These are phyloP conservation scores for Citrullus amarus DNA, from an alignment of 306 rosid species.

Conservation along the genomic window DNA sequence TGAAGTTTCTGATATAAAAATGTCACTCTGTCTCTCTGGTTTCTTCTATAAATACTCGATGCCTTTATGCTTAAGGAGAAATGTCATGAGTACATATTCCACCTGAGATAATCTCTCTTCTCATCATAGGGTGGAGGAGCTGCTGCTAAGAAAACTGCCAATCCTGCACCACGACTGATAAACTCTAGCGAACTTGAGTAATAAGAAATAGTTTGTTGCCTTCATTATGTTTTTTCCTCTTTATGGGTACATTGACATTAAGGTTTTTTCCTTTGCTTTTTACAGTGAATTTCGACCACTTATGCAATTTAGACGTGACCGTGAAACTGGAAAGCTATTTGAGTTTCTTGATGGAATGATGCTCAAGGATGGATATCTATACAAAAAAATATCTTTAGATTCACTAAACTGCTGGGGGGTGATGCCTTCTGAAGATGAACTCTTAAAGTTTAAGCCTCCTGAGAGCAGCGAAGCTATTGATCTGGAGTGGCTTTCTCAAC, in stretches of 20 bases:
- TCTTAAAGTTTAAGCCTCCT: conserved; percentile 54
- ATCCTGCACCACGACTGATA: conserved; percentile 81
- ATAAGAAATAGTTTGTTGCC: conserved; percentile 8
- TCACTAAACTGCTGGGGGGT: conserved; percentile 82
- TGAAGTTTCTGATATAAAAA: background rate
- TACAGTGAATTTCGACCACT: conserved; percentile 89
- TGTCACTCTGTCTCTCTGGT: background rate
- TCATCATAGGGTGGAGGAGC: conserved; percentile 71
- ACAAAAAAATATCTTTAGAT: conserved; percentile 65
- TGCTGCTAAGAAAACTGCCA: conserved; percentile 36
- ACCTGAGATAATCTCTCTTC: background rate
- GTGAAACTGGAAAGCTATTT: conserved; percentile 52
- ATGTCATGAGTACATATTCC: background rate
- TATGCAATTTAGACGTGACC: conserved; percentile 54
- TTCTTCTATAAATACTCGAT: background rate
- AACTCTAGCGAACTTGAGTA: conserved; percentile 93
- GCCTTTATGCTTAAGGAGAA: background rate
- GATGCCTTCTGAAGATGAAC: conserved; percentile 70
- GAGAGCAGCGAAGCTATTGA: conserved; percentile 53
- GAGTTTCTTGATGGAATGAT: conserved; percentile 66
- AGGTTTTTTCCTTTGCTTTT: conserved; percentile 6
- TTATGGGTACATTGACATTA: conserved; percentile 7
- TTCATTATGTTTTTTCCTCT: background rate
- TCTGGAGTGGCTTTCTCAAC: conserved; percentile 79
- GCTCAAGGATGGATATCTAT: conserved; percentile 85